Base-by-base conservation (phyloP, 2,329 filamentous ascomycete genomes). In the Rutstroemia sp. region DNA sequence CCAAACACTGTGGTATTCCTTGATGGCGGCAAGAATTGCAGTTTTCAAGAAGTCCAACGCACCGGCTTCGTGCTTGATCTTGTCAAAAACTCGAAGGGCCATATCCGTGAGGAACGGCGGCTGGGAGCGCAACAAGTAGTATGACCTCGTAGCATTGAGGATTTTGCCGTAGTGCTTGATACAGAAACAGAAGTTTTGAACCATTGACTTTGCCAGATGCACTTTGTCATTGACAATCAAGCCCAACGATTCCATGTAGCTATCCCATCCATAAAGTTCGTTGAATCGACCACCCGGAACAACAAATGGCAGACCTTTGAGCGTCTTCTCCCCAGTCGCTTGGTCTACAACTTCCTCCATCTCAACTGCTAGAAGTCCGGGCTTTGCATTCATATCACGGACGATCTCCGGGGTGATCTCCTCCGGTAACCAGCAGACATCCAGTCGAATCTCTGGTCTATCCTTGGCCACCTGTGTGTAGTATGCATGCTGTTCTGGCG, bases 151-250 rank as follows among this genome's bases (percentile, higher is more conserved):
- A 51, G 94, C 94, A 72, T 99, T 99, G 63, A 97, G 82, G 58
- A 99, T 96, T 76, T 97, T 99, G 67, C 92, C 92, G 70, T 99
- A 99, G 73, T 99, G 92, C 70, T 92, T 86, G 72, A 99, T 97
- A 74, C 90, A 95, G 76, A 99, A 99, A 72, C 90, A 95, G 72
- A 97, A 97, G 75, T 99, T 95, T 65, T 82, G 78, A 51, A 97
- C 92, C 90, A 99, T 97, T 50, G 87, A 82, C 75, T 96, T 96
- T 63, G 91, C 91, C 55, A 97, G 76, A 66, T 96, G 84, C 21
- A 90, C 84, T 58, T 89, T 85, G 69, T 94, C 88, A 68, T 92
- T 90, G 64, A 90, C 83, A 58, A 97, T 76, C 57, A 99, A 79
- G 17, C 94, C 94, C 3, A 97, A 78, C 5, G 92, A 94, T 71